phyloP scores from a whole-genome alignment of 202 grass and related monocot genomes.

The Miscanthus sacchariflorus region DNA sequence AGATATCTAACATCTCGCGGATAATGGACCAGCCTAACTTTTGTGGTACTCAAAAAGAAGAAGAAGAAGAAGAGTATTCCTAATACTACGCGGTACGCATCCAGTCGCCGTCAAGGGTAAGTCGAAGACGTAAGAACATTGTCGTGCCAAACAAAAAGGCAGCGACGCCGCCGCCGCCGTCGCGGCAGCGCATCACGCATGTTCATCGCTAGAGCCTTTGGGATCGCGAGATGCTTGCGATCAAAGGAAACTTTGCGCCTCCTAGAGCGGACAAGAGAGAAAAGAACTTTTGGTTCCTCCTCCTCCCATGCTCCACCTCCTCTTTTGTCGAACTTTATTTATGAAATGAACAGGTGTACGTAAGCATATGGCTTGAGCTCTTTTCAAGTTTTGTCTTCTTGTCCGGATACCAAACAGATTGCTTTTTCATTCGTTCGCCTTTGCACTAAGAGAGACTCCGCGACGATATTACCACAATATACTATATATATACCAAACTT shows the following conservation, averaged over 20 bases:
- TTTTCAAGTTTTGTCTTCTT: background rate
- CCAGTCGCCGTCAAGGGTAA: background rate
- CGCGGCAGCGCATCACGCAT: slow-evolving; percentile 14
- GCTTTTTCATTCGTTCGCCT: background rate
- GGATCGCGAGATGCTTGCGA: slow-evolving; percentile 20
- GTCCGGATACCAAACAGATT: background rate
- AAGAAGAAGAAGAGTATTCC: background rate
- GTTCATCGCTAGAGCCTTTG: background rate
- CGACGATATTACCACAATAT: background rate
- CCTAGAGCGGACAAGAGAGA: background rate
- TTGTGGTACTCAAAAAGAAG: too few species aligned
- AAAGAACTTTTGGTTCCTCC: background rate
- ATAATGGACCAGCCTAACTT: background rate
- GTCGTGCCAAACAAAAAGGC: background rate
- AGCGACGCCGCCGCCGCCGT: background rate
- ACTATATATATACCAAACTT: slow-evolving; percentile 3
- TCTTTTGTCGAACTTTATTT: background rate
- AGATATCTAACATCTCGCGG: background rate
- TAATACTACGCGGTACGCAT: background rate
- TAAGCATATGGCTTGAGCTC: too few species aligned
- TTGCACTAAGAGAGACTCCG: background rate
- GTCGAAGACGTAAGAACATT: background rate
- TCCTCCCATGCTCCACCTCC: background rate
- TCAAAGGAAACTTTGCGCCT: slow-evolving; percentile 25
- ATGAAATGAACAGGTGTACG: background rate